These are phyloP conservation scores for Aspergillus phoenicis DNA, from an alignment of 2,329 filamentous ascomycete genomes.

Conservation along the genomic window DNA sequence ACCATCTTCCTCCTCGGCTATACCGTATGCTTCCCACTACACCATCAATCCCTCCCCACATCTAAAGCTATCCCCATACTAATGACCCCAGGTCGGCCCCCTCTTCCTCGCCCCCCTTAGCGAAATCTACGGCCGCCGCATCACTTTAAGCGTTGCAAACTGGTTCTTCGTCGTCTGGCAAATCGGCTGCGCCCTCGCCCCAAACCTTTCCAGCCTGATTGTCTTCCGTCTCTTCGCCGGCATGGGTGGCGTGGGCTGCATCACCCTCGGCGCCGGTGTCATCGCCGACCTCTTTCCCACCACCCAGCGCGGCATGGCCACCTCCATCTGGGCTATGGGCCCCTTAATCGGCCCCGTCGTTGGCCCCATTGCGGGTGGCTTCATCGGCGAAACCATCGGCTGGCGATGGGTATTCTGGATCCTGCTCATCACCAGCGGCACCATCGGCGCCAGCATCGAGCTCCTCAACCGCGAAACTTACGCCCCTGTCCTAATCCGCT, in stretches of 20 bases:
- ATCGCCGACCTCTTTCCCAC: conserved; percentile 49
- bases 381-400: conserved; percentile 41
- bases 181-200: conserved; percentile 59
- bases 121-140: conserved; percentile 65
- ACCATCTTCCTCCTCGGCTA: conserved; percentile 37
- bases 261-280: conserved; percentile 50
- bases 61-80: not conserved
- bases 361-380: conserved; percentile 44
- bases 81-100: conserved; percentile 52
- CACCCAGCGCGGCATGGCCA: conserved; percentile 47
- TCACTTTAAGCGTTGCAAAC: conserved; percentile 63
- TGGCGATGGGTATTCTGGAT: conserved; percentile 55
- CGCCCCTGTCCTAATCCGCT: conserved; percentile 28
- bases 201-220: conserved; percentile 61
- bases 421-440: conserved; percentile 41
- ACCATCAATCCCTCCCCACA: too few species aligned
- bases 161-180: conserved; percentile 62
- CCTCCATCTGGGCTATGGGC: conserved; percentile 47
- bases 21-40: conserved; percentile 21
- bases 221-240: conserved; percentile 67
- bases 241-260: conserved; percentile 33
- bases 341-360: conserved; percentile 36
- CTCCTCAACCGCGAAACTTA: conserved; percentile 29
- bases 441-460: conserved; percentile 32
- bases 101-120: conserved; percentile 66